A percentile compares a stretch with the other conserved stretches of the same genome.
phyloP scores from a whole-genome alignment of 23 red algal species.

The Gracilaria gracilis region DNA sequence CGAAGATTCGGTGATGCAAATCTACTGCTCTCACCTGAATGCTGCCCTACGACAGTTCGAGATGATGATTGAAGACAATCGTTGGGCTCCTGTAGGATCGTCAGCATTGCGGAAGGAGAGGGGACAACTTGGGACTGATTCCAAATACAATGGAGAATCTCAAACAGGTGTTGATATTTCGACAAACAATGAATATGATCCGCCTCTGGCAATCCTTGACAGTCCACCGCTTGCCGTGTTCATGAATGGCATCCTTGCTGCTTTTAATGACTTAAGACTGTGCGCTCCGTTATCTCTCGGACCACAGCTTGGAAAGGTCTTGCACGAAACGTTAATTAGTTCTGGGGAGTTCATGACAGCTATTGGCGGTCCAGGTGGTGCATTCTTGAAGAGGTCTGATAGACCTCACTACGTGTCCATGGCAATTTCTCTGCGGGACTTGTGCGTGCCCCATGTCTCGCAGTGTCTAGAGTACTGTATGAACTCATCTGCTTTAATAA shows the following conservation, averaged over 20 bases:
- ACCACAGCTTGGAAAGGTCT: slow-evolving; percentile 26
- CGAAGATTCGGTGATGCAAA: slow-evolving; percentile 75
- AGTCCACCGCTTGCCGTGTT: slow-evolving; percentile 86
- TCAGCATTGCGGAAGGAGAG: slow-evolving; percentile 72
- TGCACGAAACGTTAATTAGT: slow-evolving; percentile 45
- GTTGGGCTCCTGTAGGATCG: slow-evolving; percentile 78
- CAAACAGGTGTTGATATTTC: slow-evolving; percentile 6
- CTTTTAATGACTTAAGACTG: slow-evolving; percentile 85
- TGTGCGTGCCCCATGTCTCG: slow-evolving; percentile 54
- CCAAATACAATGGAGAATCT: neutral
- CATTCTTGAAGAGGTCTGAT: slow-evolving; percentile 78
- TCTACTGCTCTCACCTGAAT: slow-evolving; percentile 81
- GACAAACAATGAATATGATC: slow-evolving; percentile 44
- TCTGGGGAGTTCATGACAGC: slow-evolving; percentile 65
- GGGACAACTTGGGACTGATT: slow-evolving; percentile 4
- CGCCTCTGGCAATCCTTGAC: slow-evolving; percentile 73
- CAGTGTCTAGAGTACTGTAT: slow-evolving; percentile 67
- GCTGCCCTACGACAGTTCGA: slow-evolving; percentile 82
- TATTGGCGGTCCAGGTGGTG: slow-evolving; percentile 71
- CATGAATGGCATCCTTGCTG: slow-evolving; percentile 85
- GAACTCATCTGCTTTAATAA: slow-evolving; percentile 45
- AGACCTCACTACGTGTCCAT: slow-evolving; percentile 66
- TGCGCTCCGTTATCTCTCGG: slow-evolving; percentile 67
- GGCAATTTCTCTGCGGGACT: slow-evolving; percentile 50
- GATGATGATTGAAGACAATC: slow-evolving; percentile 80